Evolutionary conservation across 179 eudicot genomes (phyloP), one percentile per base, ranked within the genome.

Genomic region (Silene coronaria): DNA sequence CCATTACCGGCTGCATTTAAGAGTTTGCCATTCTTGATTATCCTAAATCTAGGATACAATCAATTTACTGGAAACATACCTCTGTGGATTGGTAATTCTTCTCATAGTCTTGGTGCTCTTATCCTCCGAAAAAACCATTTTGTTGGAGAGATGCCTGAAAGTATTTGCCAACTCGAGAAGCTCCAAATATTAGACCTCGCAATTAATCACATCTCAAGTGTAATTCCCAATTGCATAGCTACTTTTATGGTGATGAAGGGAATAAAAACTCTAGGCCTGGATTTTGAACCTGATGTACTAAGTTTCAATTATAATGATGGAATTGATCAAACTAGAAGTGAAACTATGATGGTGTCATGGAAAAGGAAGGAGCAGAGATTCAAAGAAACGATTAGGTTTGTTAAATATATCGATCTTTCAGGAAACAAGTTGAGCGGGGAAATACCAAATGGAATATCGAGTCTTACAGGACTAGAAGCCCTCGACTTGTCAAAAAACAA

Each of bases 11-110:
- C 34, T 2, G 77, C 84, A 12, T 58, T 86, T 42, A 21, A 19
- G 11, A 76, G 78, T 14, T 84, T 86, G 67, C 64, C 6, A 4
- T 13, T 0, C 38, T 86, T 87, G 26, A 6, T 67, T 1, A 48
- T 78, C 19, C 48, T 87, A 3, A 88, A 86, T 69, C 38, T 85
- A n/a, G 81, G 68, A 13, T 34, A 75, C 7, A 87, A 87, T 45
- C 73, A 34, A 2, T 60, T 87, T 8, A 58, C 82, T 2, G 88
- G 85, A 45, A 8, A 61, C 0, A 26, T 85, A 22, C 84, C 84
- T 0, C 17, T 72, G 10, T 72, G 71, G 79, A 70, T 87, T 11
- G 85, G 87, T 1, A 58, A 28, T 9, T 23, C 5, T 11, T 28
- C 72, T 0, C 8, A 36, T 0, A 0, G 3, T 9, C 66, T 87